Evolutionary conservation across 2,329 filamentous ascomycete genomes (phyloP), one percentile per base, ranked within the genome.

Genomic region (Ambrosiella cleistominuta): DNA sequence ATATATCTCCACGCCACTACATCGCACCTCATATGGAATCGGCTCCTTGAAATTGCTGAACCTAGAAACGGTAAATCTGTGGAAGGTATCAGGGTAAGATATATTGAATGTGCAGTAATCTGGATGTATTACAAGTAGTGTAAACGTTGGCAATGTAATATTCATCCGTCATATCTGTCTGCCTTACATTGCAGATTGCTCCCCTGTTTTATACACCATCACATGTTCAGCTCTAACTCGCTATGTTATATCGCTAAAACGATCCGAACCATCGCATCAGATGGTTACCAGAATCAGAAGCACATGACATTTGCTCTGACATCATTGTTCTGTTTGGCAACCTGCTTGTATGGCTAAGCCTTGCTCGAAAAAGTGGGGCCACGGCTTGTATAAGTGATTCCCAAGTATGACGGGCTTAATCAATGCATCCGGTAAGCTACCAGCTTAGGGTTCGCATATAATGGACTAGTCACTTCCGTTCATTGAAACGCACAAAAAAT

Each of bases 51-150:
- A 57, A 39, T 60, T 60, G n/a, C 75, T 75, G 27, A 75, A 69
- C 57, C 57, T 72, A 59, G 76, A 69, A 65, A 81, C 75, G 70
- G 81, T 77, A 71, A 82, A 82, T 62, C 79, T 78, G 59, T 72
- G 74, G 68, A 81, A 82, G 63, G 78, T 75, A 44, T 82, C 79
- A 64, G 77, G 77, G 64, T 79, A 75, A 13, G 35, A 9, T 38
- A 38, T 37, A 12, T 54, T 42, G 52, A 9, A 27, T 9, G 35
- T 12, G 8, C 35, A 42, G 19, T 42, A 42, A 42, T 11, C 39
- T 9, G 39, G 39, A 42, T 42, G 39, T 42, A 42, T n/a, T 11
- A 42, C 39, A 42, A 42, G 13, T 42, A 9, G 9, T 9, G 9
- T n/a, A 42, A 42, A 11, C 13, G 9, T 42, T n/a, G 4, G 3